A percentile compares a stretch with the other conserved stretches of the same genome.
phyloP scores from a whole-genome alignment of 768 basidiomycete genomes.

The Psilocybe azurescens region DNA sequence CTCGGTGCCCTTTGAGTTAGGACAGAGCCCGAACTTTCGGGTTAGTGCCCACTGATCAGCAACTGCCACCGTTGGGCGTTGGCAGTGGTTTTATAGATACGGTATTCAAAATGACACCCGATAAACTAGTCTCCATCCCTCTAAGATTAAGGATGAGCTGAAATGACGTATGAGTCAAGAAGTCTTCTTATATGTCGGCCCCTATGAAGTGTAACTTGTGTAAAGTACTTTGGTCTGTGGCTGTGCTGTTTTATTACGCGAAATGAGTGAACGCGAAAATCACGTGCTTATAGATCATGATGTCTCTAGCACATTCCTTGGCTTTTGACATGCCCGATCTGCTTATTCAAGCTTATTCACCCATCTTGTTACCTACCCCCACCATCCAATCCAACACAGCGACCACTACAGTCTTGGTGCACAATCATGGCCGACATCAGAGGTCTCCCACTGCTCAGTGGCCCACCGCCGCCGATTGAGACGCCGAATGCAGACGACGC shows the following conservation, averaged over 20 bases:
- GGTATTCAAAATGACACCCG: too few relatives aligned
- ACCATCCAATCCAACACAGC: constrained; percentile 2
- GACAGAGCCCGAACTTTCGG: too few relatives aligned
- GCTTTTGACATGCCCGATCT: constrained; percentile 5
- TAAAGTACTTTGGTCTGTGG: background rate
- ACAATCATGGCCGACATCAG: constrained; percentile 27
- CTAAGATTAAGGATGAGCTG: too few relatives aligned
- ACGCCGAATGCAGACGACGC: constrained; percentile 34
- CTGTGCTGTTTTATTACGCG: background rate
- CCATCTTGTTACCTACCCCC: background rate
- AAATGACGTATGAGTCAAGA: too few relatives aligned
- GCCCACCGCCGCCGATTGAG: constrained; percentile 53
- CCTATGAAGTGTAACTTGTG: too few relatives aligned
- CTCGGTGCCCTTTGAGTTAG: too few relatives aligned
- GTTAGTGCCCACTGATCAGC: too few relatives aligned
- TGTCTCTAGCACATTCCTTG: constrained; percentile 31
- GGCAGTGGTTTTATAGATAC: too few relatives aligned
- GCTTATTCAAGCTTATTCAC: constrained; percentile 22
- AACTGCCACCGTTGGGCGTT: too few relatives aligned
- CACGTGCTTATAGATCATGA: constrained; percentile 16
- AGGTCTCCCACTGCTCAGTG: constrained; percentile 76
- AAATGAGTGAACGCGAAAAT: background rate
- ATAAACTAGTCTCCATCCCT: too few relatives aligned
- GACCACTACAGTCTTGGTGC: background rate
- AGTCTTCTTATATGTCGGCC: too few relatives aligned